Evolutionary conservation across 2,329 filamentous ascomycete genomes (phyloP).

Genomic region (Xylaria sp.): DNA sequence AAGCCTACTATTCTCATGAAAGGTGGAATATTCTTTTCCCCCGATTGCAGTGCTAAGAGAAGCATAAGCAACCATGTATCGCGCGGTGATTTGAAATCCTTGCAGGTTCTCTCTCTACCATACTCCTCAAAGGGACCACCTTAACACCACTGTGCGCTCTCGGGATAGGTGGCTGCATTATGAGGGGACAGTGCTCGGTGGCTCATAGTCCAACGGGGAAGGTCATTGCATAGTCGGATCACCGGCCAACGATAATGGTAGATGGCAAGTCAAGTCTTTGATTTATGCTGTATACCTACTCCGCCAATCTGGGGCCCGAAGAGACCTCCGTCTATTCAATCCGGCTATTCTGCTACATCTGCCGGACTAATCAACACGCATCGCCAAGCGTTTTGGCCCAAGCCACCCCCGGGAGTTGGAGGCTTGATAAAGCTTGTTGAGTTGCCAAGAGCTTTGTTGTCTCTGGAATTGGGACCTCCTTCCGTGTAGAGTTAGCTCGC

Average conservation of each 20-base stretch:
- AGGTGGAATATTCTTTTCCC: not conserved
- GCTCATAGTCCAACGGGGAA: slow-evolving; percentile 22
- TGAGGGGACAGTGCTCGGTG: slow-evolving; percentile 4
- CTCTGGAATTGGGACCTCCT: slow-evolving; percentile 17
- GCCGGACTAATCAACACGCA: slow-evolving; percentile 25
- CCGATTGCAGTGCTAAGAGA: not conserved
- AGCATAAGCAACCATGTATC: not conserved
- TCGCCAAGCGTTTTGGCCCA: slow-evolving; percentile 21
- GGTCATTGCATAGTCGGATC: not conserved
- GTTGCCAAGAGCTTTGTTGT: slow-evolving; percentile 22
- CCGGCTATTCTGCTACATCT: slow-evolving; percentile 19
- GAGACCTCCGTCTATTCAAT: slow-evolving; percentile 3
- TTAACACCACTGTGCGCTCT: not conserved
- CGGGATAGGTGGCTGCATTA: slow-evolving; percentile 5
- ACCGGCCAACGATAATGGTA: not conserved
- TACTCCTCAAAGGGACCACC: not conserved
- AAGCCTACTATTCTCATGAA: not conserved
- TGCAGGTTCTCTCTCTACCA: not conserved
- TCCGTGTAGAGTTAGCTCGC: slow-evolving; percentile 26
- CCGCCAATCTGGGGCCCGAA: not conserved
- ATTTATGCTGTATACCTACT: slow-evolving; percentile 9
- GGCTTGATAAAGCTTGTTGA: slow-evolving; percentile 25
- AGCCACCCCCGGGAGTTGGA: slow-evolving; percentile 9
- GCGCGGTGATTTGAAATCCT: slow-evolving; percentile 18
- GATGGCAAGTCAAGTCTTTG: not conserved